phyloP scores from a whole-genome alignment of 2,329 filamentous ascomycete genomes.

The Mycosphaerella sp. region DNA sequence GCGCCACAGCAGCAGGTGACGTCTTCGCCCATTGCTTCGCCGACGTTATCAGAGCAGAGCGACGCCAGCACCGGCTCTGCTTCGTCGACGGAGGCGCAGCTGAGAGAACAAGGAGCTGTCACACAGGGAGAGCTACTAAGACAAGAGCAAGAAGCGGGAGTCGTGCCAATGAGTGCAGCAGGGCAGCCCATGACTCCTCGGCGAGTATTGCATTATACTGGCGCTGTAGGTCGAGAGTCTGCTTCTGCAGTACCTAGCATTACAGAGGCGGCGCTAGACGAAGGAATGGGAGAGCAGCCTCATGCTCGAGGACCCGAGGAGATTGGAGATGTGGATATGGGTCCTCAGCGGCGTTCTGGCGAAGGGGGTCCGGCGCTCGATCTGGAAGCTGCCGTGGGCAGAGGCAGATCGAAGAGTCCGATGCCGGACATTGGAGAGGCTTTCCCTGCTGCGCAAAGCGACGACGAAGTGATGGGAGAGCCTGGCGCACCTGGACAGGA shows the following conservation, averaged over 20 bases:
- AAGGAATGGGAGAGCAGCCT: slow-evolving; percentile 47
- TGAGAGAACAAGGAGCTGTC: slow-evolving; percentile 49
- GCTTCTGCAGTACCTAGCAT: slow-evolving; percentile 14
- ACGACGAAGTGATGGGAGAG: slow-evolving; percentile 16
- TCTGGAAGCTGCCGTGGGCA: slow-evolving; percentile 39
- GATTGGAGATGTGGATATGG: slow-evolving; percentile 81
- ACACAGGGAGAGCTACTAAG: slow-evolving; percentile 79
- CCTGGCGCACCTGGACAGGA: slow-evolving; percentile 19
- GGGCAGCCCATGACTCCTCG: slow-evolving; percentile 30
- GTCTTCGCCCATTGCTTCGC: slow-evolving; percentile 25
- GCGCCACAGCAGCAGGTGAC: slow-evolving; percentile 21
- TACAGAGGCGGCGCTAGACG: slow-evolving; percentile 34
- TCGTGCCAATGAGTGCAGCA: slow-evolving; percentile 52
- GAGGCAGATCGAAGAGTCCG: slow-evolving; percentile 27
- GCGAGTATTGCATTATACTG: slow-evolving; percentile 23
- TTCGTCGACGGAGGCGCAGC: slow-evolving; percentile 30
- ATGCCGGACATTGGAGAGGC: slow-evolving; percentile 14
- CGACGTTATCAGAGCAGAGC: slow-evolving; percentile 31
- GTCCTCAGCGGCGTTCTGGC: slow-evolving; percentile 52
- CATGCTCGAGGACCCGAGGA: slow-evolving; percentile 79
- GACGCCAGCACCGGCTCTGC: slow-evolving; percentile 35
- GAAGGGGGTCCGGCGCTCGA: slow-evolving; percentile 28
- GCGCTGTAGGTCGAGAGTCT: slow-evolving; percentile 24
- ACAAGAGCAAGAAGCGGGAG: slow-evolving; percentile 78
- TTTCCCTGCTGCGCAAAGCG: slow-evolving; percentile 4